These are phyloP conservation scores for Claviceps capensis DNA, from an alignment of 2,329 filamentous ascomycete genomes.

Conservation along the genomic window DNA sequence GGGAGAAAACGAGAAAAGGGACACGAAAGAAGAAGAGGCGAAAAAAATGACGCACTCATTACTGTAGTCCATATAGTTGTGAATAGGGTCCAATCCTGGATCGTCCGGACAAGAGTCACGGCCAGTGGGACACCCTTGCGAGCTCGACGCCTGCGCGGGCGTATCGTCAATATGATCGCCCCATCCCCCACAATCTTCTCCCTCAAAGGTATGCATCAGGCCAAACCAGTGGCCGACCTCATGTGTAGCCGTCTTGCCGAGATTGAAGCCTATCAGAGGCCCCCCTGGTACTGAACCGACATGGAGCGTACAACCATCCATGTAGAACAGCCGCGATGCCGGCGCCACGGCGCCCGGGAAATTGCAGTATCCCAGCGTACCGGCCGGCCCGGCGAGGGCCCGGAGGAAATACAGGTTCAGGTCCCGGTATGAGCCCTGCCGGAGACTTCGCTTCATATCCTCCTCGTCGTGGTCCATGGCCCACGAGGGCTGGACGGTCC, in stretches of 20 bases:
- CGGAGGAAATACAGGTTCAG: slow-evolving; percentile 33
- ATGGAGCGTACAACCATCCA: neutral
- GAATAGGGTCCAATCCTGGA: slow-evolving; percentile 21
- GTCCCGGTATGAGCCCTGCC: slow-evolving; percentile 24
- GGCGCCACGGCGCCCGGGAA: neutral
- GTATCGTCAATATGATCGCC: slow-evolving; percentile 29
- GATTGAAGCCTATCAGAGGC: neutral
- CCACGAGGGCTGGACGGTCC: slow-evolving; percentile 32
- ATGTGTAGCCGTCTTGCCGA: neutral
- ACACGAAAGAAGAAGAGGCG: neutral
- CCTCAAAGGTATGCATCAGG: neutral
- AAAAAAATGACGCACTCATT: slow-evolving; percentile 21
- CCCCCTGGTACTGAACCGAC: neutral
- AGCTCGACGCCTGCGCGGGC: slow-evolving; percentile 19
- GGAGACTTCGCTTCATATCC: slow-evolving; percentile 29
- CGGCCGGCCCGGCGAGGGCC: neutral
- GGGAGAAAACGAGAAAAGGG: too few relatives aligned
- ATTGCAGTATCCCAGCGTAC: slow-evolving; percentile 1
- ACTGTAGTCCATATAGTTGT: slow-evolving; percentile 29
- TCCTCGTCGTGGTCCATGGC: slow-evolving; percentile 21
- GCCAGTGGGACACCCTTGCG: neutral
- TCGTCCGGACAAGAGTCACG: slow-evolving; percentile 9
- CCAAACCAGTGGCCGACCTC: slow-evolving; percentile 1
- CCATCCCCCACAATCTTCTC: neutral
- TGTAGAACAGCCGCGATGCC: neutral